Conservation (phyloP, 306 rosid genomes). For the Pachyrhizus erosus region DNA sequence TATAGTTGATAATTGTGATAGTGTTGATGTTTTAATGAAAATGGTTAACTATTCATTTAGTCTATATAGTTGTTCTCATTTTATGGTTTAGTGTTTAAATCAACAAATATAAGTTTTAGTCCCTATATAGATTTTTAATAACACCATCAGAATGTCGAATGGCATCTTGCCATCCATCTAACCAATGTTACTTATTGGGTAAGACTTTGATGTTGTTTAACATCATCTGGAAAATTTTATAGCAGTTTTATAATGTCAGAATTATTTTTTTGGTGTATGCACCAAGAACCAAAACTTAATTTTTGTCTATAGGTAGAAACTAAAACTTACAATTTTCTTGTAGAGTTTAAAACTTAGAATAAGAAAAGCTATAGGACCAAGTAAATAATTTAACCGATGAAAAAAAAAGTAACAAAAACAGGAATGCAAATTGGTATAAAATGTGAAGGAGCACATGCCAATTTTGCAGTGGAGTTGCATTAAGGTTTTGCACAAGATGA, state of each 20-base stretch:
- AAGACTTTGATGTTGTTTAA: too few species aligned
- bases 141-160: too few species aligned
- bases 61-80: too few species aligned
- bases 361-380: neutral
- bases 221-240: too few species aligned
- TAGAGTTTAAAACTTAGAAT: neutral
- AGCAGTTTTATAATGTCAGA: too few species aligned
- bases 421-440: neutral
- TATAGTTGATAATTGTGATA: too few species aligned
- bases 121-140: too few species aligned
- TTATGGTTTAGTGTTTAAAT: too few species aligned
- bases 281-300: neutral
- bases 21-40: neutral
- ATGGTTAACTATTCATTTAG: neutral
- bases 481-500: neutral
- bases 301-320: neutral
- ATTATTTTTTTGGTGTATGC: neutral
- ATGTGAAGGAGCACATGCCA: neutral
- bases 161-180: too few species aligned
- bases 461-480: neutral
- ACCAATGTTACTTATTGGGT: too few species aligned
- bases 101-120: too few species aligned
- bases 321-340: neutral
- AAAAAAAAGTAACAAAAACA: neutral
- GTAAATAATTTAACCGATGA: neutral